Percentiles rank a stretch among this genome's conserved stretches.
These are phyloP conservation scores for Microthyrium microscopicum DNA, from an alignment of 2,329 filamentous ascomycete species.

Conservation along the genomic window DNA sequence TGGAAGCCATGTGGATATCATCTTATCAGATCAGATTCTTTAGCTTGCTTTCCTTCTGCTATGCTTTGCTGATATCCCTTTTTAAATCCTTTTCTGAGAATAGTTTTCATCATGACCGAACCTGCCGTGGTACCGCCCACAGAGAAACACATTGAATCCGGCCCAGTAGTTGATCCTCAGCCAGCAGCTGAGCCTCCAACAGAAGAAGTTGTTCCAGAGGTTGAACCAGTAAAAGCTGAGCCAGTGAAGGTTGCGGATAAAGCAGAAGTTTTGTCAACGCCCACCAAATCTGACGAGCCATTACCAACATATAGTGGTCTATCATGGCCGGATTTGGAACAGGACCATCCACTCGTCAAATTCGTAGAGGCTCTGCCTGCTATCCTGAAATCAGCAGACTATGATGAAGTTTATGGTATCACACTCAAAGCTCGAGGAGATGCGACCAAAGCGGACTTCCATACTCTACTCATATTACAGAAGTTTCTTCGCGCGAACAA, in stretches of 20 bases:
- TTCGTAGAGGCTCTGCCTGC: conserved; percentile 42
- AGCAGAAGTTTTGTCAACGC: neutral
- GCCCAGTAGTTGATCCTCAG: too few species aligned
- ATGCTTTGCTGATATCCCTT: too few species aligned
- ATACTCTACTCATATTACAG: conserved; percentile 70
- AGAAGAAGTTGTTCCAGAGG: neutral
- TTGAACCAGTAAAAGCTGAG: neutral
- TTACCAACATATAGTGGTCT: conserved; percentile 4
- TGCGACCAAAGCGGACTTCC: conserved; percentile 36
- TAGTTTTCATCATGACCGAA: too few species aligned
- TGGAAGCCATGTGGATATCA: too few species aligned
- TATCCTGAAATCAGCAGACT: conserved; percentile 39
- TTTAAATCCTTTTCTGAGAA: too few species aligned
- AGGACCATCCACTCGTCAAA: conserved; percentile 30
- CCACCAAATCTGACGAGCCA: neutral
- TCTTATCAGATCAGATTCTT: too few species aligned
- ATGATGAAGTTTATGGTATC: conserved; percentile 81
- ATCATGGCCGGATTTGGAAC: conserved; percentile 20
- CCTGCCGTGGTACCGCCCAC: too few species aligned
- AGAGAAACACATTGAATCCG: too few species aligned
- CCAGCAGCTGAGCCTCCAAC: neutral
- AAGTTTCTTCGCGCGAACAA: conserved; percentile 90
- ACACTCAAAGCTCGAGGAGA: conserved; percentile 31
- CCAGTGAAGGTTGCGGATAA: neutral
- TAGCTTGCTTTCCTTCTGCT: too few species aligned